phyloP scores from a whole-genome alignment of 2,329 filamentous ascomycete species.

The Calonectria crousiana region DNA sequence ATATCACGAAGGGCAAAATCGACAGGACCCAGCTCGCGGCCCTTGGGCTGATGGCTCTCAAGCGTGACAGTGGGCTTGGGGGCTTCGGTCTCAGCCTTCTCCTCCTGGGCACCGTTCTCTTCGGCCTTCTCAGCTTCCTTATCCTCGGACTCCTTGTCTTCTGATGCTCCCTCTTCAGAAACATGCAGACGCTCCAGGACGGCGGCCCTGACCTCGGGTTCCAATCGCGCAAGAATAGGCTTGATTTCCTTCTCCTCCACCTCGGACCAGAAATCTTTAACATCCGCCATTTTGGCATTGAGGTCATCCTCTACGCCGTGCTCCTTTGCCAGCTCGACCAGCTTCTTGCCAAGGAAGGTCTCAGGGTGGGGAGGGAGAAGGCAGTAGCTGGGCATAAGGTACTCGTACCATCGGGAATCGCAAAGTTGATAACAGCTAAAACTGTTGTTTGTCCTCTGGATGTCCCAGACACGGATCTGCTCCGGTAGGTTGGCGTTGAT shows the following conservation, averaged over 20 bases:
- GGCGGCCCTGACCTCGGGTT: conserved; percentile 71
- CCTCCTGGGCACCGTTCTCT: conserved; percentile 32
- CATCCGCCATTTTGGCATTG: conserved; percentile 78
- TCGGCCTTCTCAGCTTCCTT: conserved; percentile 36
- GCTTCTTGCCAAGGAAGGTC: conserved; percentile 84
- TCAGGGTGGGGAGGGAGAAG: conserved; percentile 92
- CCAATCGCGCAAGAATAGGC: conserved; percentile 72
- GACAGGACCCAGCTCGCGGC: conserved; percentile 62
- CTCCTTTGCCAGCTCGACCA: conserved; percentile 82
- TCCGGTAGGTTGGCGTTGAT: conserved; percentile 88
- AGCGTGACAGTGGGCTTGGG: conserved; percentile 39
- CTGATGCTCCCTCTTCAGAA: conserved; percentile 47
- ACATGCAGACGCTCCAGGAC: conserved; percentile 73
- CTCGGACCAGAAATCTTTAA: conserved; percentile 83
- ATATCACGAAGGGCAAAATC: conserved; percentile 78
- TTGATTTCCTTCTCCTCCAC: conserved; percentile 86
- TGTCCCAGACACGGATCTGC: conserved; percentile 96
- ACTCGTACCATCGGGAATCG: conserved; percentile 97
- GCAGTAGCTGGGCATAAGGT: conserved; percentile 92
- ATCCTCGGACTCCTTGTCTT: conserved; percentile 34
- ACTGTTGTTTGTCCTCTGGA: conserved; percentile 86
- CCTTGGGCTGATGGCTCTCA: conserved; percentile 52
- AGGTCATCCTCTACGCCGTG: conserved; percentile 78
- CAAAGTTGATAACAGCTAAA: conserved; percentile 97
- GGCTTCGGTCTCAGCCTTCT: conserved; percentile 41